Evolutionary conservation across 805 yeast species (phyloP), one percentile per base, ranked within the genome.

Genomic region (Metschnikowia lachancei): DNA sequence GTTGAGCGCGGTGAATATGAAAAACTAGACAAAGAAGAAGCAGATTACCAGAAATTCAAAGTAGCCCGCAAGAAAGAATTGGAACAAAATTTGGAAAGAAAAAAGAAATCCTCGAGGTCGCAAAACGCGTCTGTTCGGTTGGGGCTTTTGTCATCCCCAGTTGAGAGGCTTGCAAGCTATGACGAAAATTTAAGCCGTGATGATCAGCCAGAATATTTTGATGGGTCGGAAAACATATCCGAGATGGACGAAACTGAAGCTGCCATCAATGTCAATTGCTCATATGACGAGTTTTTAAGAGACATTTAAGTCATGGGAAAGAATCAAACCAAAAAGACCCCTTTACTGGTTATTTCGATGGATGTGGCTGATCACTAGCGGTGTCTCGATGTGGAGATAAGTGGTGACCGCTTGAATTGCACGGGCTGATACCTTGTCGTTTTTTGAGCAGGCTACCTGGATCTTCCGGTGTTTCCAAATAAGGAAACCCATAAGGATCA

Each of bases 191-290:
- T 68, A 18, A 59, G 65, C 43, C 63, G 59, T 33, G 69, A 66
- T 39, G 74, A 62, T 18, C 73, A 70, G 45, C 72, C 74, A 1
- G 66, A 66, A 22, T 69, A 64, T 49, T 69, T 69, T 49, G 72
- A 68, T 47, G 69, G 70, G 1, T 37, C 53, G 2, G 60, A 58
- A 30, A 59, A 55, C 13, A 66, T 20, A 3, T 20, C 22, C 1
- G 43, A 18, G 6, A 58, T 32, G 45, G 61, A 14, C 57, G 64
- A 46, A 62, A 68, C 1, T 69, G 68, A 46, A 70, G 65, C 20
- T 4, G 33, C 13, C 11, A 52, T 59, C 30, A 66, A 67, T 45
- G 66, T 66, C 42, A 70, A 67, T n/a, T 49, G 57, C 22, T 59
- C 69, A 4, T 69, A 67, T 47, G 74, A 68, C 45, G 72, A 68